Evolutionary conservation across 2,329 filamentous ascomycete species (phyloP), one percentile per base, ranked within the genome.

Genomic region (Fusarium begoniae): DNA sequence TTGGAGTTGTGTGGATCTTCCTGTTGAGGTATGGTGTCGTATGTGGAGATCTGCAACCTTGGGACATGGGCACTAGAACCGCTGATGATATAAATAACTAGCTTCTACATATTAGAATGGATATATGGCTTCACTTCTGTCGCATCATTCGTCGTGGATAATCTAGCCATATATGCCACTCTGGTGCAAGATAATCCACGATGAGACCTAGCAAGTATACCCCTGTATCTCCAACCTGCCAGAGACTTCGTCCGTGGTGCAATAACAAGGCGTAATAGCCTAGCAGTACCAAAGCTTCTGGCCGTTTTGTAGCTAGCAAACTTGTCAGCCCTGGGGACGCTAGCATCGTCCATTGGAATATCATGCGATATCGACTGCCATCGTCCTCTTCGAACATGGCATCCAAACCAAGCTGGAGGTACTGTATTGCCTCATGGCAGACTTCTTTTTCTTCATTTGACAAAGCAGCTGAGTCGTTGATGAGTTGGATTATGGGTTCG

Each of bases 311-410:
- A 1, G 30, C 32, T 3, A 76, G 8, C 2, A 76, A 20, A 1
- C 15, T 58, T 8, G 57, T 70, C 2, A 70, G 24, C 8, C 62
- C 57, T 8, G 68, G 53, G 2, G 74, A 53, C 0, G 50, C 55
- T 2, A 76, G 40, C 56, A 76, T 68, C 1, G 72, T 72, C 74
- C 74, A 76, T 0, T 69, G 63, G 2, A 76, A 67, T 15, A 76
- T 69, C 70, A 75, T 69, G 11, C 58, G 54, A 30, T 58, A 63
- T 5, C 56, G 45, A n/a, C 41, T 50, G 8, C 1, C 8, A 12
- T 3, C 8, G 1, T 47, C 32, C 0, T 18, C 32, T 3, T 53
- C 35, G 1, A 12, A 12, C 18, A 72, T 26, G 2, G 67, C 70
- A 17, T 75, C 70, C 0, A 76, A 75, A 0, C 67, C 73, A 0